Evolutionary conservation across 768 basidiomycete species (phyloP).

Genomic region (Lanmaoa pseudosensibilis): DNA sequence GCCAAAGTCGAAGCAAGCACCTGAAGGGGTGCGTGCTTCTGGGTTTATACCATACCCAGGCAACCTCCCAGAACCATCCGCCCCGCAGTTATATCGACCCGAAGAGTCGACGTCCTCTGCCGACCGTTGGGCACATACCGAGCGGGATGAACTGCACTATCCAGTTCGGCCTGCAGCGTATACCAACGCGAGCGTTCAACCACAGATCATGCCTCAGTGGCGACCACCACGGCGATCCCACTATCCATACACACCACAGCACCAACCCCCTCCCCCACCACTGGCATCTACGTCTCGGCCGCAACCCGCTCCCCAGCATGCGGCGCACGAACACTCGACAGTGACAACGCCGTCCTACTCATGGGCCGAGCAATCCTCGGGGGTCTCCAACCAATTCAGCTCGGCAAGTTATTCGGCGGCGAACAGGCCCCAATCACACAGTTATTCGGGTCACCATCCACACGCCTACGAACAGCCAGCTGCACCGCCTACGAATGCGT

Average conservation of each 20-base stretch:
- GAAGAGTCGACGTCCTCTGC: slow-evolving; percentile 16
- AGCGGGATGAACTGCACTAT: slow-evolving; percentile 17
- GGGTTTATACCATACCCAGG: not conserved
- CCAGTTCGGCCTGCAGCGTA: slow-evolving; percentile 8
- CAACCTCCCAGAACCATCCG: slow-evolving; percentile 1
- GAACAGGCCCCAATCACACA: slow-evolving; percentile 8
- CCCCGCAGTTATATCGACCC: slow-evolving; percentile 12
- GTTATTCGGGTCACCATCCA: slow-evolving; percentile 15
- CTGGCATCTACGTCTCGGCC: slow-evolving; percentile 2
- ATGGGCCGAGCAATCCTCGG: slow-evolving; percentile 15
- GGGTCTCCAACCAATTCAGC: slow-evolving; percentile 3
- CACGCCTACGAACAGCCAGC: slow-evolving; percentile 19
- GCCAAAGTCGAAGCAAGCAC: slow-evolving; percentile 17
- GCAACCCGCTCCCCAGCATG: slow-evolving; percentile 10
- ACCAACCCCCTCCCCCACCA: slow-evolving; percentile 10
- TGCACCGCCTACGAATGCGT: not conserved
- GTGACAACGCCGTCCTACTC: slow-evolving; percentile 12
- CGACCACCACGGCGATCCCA: slow-evolving; percentile 30
- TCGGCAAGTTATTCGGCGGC: slow-evolving; percentile 13
- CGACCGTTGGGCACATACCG: slow-evolving; percentile 17
- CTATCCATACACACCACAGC: slow-evolving; percentile 27
- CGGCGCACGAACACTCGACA: slow-evolving; percentile 20
- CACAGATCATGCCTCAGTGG: slow-evolving; percentile 23
- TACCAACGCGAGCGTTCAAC: not conserved
- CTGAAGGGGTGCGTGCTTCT: slow-evolving; percentile 9